phyloP scores from a whole-genome alignment of 805 yeast genomes.

The Cyberlindnera japonica region DNA sequence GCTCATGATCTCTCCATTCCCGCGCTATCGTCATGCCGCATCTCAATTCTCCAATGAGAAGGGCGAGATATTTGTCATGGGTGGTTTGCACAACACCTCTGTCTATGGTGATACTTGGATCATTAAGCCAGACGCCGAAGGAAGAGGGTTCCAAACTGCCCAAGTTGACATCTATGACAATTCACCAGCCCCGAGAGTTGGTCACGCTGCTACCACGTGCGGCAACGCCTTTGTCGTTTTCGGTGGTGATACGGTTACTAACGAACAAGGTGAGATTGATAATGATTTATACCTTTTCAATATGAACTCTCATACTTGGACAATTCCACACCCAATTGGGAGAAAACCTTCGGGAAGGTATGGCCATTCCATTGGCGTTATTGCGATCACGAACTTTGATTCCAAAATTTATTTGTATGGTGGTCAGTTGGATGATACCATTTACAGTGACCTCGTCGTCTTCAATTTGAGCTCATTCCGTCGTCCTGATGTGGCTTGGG shows the following conservation, averaged over 20 bases:
- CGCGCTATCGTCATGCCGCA: constrained; percentile 90
- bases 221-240: constrained; percentile 94
- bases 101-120: constrained; percentile 97
- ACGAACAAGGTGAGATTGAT: constrained; percentile 73
- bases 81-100: constrained; percentile 88
- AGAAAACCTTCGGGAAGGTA: constrained; percentile 86
- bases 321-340: constrained; percentile 70
- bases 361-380: constrained; percentile 86
- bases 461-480: constrained; percentile 87
- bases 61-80: constrained; percentile 84
- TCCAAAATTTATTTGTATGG: constrained; percentile 79
- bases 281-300: constrained; percentile 86
- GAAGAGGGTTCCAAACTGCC: constrained; percentile 35
- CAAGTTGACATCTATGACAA: constrained; percentile 70
- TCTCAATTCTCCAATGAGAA: constrained; percentile 72
- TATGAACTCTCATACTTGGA: constrained; percentile 74
- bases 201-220: constrained; percentile 86
- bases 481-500: constrained; percentile 83
- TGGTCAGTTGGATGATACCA: constrained; percentile 84
- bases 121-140: constrained; percentile 46
- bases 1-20: constrained; percentile 77
- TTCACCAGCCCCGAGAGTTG: constrained; percentile 93
- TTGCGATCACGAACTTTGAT: constrained; percentile 56
- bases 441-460: constrained; percentile 77
- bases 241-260: constrained; percentile 94